Evolutionary conservation across 208 protist genomes (phyloP).

Genomic region (Acanthamoeba culbertsoni): DNA sequence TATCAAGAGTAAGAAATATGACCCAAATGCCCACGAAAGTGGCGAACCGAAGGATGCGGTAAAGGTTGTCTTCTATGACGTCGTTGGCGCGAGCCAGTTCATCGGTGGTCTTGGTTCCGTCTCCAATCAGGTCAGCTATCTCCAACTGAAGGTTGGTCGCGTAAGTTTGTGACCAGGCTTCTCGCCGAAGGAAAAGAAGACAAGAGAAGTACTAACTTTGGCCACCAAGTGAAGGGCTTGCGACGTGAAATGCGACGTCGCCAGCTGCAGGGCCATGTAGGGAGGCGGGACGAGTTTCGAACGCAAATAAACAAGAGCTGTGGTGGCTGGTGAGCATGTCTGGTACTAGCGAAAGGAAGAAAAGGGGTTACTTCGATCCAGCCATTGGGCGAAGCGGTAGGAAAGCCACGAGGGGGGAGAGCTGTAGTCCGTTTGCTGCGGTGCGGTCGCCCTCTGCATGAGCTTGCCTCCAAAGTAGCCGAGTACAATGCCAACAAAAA

Average conservation of each 20-base stretch:
- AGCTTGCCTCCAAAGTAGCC: background rate
- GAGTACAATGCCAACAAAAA: background rate
- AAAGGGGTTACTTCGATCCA: background rate
- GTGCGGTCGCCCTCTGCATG: background rate
- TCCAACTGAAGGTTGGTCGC: background rate
- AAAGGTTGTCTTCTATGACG: constrained; percentile 8
- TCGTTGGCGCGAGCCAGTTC: constrained; percentile 22
- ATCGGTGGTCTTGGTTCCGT: background rate
- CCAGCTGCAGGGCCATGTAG: constrained; percentile 34
- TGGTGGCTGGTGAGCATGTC: background rate
- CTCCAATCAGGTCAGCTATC: constrained; percentile 42
- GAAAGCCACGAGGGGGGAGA: background rate
- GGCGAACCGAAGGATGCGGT: constrained; percentile 13
- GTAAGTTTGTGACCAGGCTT: too few relatives aligned
- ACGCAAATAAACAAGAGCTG: background rate
- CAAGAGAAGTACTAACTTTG: too few relatives aligned
- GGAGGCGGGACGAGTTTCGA: constrained; percentile 18
- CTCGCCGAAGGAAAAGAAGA: background rate
- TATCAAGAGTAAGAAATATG: too few relatives aligned
- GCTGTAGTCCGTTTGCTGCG: background rate
- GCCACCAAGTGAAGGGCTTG: constrained; percentile 12
- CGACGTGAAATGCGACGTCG: constrained; percentile 14
- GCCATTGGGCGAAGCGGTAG: background rate
- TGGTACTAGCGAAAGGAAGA: background rate
- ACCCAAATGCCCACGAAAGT: too few relatives aligned